Evolutionary conservation across 2,329 filamentous ascomycete genomes (phyloP).

Genomic region (Xylariales sp.): DNA sequence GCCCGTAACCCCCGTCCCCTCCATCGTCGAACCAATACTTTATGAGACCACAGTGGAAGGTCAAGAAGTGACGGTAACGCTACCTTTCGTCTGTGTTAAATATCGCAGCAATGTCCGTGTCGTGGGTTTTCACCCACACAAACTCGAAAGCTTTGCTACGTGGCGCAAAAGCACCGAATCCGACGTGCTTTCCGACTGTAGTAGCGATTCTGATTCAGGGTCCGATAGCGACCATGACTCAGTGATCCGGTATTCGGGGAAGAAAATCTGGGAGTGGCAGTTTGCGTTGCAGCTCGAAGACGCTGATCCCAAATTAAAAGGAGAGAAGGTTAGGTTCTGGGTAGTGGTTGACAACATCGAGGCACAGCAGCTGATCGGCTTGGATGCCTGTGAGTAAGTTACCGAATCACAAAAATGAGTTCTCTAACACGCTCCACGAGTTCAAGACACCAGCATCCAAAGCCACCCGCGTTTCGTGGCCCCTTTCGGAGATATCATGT

Average conservation of each 20-base stretch:
- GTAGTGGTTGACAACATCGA: constrained; percentile 72
- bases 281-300: constrained; percentile 86
- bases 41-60: constrained; percentile 59
- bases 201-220: constrained; percentile 50
- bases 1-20: constrained; percentile 51
- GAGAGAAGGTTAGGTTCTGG: constrained; percentile 66
- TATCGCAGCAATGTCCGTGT: constrained; percentile 80
- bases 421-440: not conserved
- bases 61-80: constrained; percentile 50
- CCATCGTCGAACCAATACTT: constrained; percentile 54
- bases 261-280: constrained; percentile 79
- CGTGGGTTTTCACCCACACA: constrained; percentile 80
- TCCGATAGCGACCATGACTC: constrained; percentile 46
- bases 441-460: not conserved
- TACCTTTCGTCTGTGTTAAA: constrained; percentile 80
- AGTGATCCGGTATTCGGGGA: constrained; percentile 43
- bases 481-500: constrained; percentile 2
- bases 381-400: constrained; percentile 60
- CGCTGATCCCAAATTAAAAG: constrained; percentile 55
- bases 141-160: constrained; percentile 76
- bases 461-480: not conserved
- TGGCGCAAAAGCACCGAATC: constrained; percentile 60
- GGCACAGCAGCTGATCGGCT: constrained; percentile 60
- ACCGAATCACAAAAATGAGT: not conserved
- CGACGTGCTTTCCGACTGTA: constrained; percentile 61